These are phyloP conservation scores for Fistulifera solaris DNA, from an alignment of 108 stramenopile species.

Conservation along the genomic window DNA sequence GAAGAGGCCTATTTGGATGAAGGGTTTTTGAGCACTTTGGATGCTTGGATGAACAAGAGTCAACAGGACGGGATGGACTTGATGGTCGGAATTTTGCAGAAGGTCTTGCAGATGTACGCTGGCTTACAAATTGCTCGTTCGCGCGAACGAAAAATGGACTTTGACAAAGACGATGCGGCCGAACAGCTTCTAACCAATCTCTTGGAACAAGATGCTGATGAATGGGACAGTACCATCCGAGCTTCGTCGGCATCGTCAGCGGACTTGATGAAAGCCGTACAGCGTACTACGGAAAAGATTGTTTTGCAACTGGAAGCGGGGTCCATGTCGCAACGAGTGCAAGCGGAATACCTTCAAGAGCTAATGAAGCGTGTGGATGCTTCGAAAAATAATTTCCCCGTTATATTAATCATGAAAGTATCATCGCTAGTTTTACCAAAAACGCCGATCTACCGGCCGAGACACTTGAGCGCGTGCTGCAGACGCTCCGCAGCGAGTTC, in stretches of 20 bases:
- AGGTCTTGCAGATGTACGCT: constrained; percentile 83
- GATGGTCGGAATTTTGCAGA: constrained; percentile 81
- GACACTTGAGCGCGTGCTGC: constrained; percentile 48
- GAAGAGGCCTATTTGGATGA: constrained; percentile 61
- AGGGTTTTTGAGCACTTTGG: constrained; percentile 72
- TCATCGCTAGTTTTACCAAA: no score
- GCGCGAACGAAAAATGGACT: constrained; percentile 23
- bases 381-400: not conserved
- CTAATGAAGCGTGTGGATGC: constrained; percentile 66
- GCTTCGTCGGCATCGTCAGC: constrained; percentile 31
- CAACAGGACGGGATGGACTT: constrained; percentile 86
- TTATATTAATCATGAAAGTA: no score
- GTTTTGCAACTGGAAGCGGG: constrained; percentile 85
- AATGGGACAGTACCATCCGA: constrained; percentile 65
- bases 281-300: constrained; percentile 80
- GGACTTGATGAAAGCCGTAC: constrained; percentile 42
- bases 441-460: constrained; percentile 34
- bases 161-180: constrained; percentile 19
- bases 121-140: constrained; percentile 55
- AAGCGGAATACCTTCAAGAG: constrained; percentile 86
- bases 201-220: constrained; percentile 57
- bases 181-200: constrained; percentile 55
- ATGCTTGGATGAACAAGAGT: constrained; percentile 86
- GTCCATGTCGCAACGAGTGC: constrained; percentile 83
- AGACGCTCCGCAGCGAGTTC: constrained; percentile 72